Evolutionary conservation across 2,329 filamentous ascomycete genomes (phyloP).

Genomic region (Cryphonectria radicalis): DNA sequence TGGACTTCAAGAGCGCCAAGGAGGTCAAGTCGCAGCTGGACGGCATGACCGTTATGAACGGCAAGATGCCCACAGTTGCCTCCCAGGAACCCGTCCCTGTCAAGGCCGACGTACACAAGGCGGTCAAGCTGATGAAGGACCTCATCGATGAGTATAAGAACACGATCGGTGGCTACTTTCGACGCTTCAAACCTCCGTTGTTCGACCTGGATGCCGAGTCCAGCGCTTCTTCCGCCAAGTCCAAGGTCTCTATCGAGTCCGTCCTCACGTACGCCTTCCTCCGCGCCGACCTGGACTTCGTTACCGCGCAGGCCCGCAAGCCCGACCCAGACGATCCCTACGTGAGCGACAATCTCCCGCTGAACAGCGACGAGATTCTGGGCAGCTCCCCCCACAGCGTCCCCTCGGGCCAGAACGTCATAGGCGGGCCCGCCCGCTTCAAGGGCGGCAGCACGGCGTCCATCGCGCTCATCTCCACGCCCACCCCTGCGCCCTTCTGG

Average conservation of each 20-base stretch:
- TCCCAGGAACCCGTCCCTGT: conserved; percentile 52
- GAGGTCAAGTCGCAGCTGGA: conserved; percentile 47
- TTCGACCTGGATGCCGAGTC: conserved; percentile 55
- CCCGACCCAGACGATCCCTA: conserved; percentile 73
- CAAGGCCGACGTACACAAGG: conserved; percentile 59
- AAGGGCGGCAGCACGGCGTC: conserved; percentile 93
- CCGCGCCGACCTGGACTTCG: conserved; percentile 91
- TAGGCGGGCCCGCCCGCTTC: conserved; percentile 79
- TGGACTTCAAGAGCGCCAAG: conserved; percentile 55
- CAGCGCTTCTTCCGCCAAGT: conserved; percentile 15
- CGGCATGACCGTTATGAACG: conserved; percentile 39
- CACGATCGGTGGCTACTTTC: conserved; percentile 91
- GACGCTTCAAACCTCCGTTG: conserved; percentile 81
- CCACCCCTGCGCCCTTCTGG: conserved; percentile 92
- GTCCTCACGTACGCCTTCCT: conserved; percentile 92
- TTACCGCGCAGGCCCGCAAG: conserved; percentile 85
- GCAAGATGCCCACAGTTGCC: conserved; percentile 41
- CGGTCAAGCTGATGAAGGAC: conserved; percentile 69
- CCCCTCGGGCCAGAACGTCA: conserved; percentile 58
- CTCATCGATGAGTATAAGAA: conserved; percentile 79
- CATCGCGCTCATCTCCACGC: conserved; percentile 87
- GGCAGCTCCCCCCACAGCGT: conserved; percentile 60
- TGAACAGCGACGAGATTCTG: conserved; percentile 85
- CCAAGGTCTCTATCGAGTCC: conserved; percentile 67
- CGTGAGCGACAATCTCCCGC: conserved; percentile 68